Percentiles rank a stretch among this genome's conserved stretches.
These are phyloP conservation scores for Lepidopterella palustris DNA, from an alignment of 495 filamentous ascomycete genomes.

Conservation along the genomic window DNA sequence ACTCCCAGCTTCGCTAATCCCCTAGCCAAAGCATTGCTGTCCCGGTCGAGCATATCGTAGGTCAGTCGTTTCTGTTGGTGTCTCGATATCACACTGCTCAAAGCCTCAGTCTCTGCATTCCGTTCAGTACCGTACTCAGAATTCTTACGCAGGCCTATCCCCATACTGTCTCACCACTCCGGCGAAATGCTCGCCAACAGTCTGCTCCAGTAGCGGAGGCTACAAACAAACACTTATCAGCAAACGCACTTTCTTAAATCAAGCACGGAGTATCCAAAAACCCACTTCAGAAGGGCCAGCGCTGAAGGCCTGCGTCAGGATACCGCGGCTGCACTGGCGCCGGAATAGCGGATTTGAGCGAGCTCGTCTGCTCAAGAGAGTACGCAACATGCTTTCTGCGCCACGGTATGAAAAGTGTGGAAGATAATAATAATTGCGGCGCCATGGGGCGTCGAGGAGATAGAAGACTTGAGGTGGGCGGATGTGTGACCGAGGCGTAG, in stretches of 20 bases:
- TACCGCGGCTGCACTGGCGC: slow-evolving; percentile 11
- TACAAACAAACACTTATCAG: slow-evolving; percentile 33
- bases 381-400: slow-evolving; percentile 13
- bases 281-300: slow-evolving; percentile 36
- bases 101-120: background rate
- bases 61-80: slow-evolving; percentile 60
- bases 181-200: slow-evolving; percentile 76
- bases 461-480: background rate
- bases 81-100: slow-evolving; percentile 54
- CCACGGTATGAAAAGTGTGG: background rate
- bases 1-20: slow-evolving; percentile 68
- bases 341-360: background rate
- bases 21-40: slow-evolving; percentile 70
- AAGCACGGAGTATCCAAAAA: background rate
- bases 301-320: slow-evolving; percentile 33
- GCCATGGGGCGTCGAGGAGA: too few species aligned
- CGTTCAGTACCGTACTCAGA: background rate
- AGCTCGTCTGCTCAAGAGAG: slow-evolving; percentile 12
- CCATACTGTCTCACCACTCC: slow-evolving; percentile 63
- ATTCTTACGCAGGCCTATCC: slow-evolving; percentile 64
- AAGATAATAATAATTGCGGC: background rate
- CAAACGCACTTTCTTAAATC: slow-evolving; percentile 1
- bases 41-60: slow-evolving; percentile 65
- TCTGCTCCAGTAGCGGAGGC: slow-evolving; percentile 68
- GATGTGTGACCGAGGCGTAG: background rate